A percentile compares a stretch with the other conserved stretches of the same genome.
phyloP scores from a whole-genome alignment of 139 green algal species.

The Diplosphaera chodatii region DNA sequence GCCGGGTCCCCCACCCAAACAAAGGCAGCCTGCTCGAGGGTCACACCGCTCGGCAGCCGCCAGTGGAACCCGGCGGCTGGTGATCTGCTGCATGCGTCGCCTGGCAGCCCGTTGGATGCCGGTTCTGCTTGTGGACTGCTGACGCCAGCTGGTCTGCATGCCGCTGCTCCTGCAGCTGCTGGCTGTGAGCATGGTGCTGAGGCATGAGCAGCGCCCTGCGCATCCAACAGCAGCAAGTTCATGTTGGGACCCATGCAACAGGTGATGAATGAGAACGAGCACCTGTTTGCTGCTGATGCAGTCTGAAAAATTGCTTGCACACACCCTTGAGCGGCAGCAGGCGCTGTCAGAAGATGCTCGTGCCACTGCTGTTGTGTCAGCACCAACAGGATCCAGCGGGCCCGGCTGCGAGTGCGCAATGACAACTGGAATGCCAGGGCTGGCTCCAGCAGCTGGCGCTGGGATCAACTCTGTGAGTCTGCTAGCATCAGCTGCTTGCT shows the following conservation, averaged over 20 bases:
- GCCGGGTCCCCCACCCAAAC: constrained; percentile 53
- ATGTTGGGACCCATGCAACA: too few relatives aligned
- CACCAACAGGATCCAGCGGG: neutral
- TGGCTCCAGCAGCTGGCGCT: neutral
- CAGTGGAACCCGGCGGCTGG: constrained; percentile 10
- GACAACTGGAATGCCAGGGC: neutral
- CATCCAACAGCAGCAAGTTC: too few relatives aligned
- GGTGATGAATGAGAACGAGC: too few relatives aligned
- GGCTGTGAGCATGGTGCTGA: too few relatives aligned
- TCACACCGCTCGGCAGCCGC: constrained; percentile 19
- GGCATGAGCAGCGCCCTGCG: too few relatives aligned
- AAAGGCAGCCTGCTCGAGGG: constrained; percentile 18
- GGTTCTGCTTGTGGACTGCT: neutral
- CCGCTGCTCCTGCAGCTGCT: neutral
- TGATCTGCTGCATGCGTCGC: too few relatives aligned
- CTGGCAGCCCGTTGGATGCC: too few relatives aligned
- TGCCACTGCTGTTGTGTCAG: neutral
- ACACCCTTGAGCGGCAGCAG: neutral
- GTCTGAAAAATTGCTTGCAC: too few relatives aligned
- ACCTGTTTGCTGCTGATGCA: too few relatives aligned
- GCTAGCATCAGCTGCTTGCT: neutral
- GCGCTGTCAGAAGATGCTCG: too few relatives aligned
- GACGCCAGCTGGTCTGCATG: too few relatives aligned
- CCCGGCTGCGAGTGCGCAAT: neutral
- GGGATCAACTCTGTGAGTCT: too few relatives aligned